Percentiles rank a stretch among this genome's conserved stretches.
phyloP scores from a whole-genome alignment of 164 flowering plant genomes.

The Vitis riparia region DNA sequence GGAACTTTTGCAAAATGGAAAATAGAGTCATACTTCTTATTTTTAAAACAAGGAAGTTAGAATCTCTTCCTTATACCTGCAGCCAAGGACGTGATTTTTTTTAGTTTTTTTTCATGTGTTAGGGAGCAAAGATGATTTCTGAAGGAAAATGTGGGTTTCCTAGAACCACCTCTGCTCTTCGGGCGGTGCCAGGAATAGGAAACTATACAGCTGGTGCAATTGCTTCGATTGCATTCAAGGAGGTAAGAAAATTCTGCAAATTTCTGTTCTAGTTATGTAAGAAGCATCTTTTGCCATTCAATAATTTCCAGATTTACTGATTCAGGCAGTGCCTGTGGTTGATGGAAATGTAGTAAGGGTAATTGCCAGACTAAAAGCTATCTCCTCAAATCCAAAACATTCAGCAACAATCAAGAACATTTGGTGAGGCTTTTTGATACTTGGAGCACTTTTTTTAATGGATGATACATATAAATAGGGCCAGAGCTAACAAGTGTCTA shows the following conservation, averaged over 20 bases:
- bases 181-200: constrained; percentile 79
- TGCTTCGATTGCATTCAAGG: constrained; percentile 86
- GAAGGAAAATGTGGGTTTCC: constrained; percentile 73
- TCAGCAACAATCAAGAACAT: constrained; percentile 49
- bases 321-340: constrained; percentile 88
- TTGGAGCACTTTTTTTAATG: neutral
- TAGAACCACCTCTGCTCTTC: constrained; percentile 48
- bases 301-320: constrained; percentile 9
- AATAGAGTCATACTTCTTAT: too few species aligned
- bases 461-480: too few species aligned
- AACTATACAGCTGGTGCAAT: constrained; percentile 96
- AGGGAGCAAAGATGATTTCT: constrained; percentile 91
- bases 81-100: neutral
- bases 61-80: neutral
- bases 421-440: constrained; percentile 53
- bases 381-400: constrained; percentile 84
- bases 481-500: too few species aligned
- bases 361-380: constrained; percentile 75
- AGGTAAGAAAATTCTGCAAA: constrained; percentile 40
- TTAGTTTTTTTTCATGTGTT: constrained; percentile 6
- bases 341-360: constrained; percentile 95
- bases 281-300: neutral
- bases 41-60: too few species aligned
- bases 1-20: too few species aligned
- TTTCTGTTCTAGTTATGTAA: neutral